Base-by-base conservation (phyloP, 1,284 basidiomycete species). In the Sporisorium graminicola region DNA sequence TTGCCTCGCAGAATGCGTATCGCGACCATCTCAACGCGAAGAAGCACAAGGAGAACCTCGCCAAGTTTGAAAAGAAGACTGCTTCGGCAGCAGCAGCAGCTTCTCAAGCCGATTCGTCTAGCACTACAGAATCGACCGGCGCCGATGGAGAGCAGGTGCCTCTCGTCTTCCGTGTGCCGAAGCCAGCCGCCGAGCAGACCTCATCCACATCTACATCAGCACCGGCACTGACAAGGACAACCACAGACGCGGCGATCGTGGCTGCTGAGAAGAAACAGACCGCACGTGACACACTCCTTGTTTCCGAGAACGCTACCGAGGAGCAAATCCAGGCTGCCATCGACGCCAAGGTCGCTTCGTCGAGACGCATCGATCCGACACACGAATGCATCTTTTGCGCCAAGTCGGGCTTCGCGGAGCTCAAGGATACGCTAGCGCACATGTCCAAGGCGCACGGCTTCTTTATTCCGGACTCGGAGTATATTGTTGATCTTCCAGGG, bases 391-490 rank as follows among this genome's bases (percentile, higher is more conserved):
- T 99, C 57, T 99, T 99, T 88, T 99, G 97, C 87, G 89, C 90
- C 12, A 40, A 88, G 0, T 88, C 90, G 1, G 86, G 94, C 26
- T 79, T 83, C 51, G 35, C 87, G 0, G 88, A 90, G 1, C 86
- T 95, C 35, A 88, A 91, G 7, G 89, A 88, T 8, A 94, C 92
- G 78, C 88, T 97, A 22, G 87, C 89, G 0, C 97, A 99, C 88
- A 99, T 99, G 97, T 90, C 91, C 35, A 86, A 87, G 47, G 86
- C 86, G 0, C 97, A 99, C 87, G 94, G 94, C 27, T 99, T 99
- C 89, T 98, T 97, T 88, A 89, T 99, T 67, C 97, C 97, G 49
- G 96, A 99, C 77, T 91, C 91, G 43, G 94, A 98, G 49, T 96
- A 93, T 86, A 90, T 99, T 70, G 88, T 92, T 77, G 94, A 99